A percentile compares a stretch with the other conserved stretches of the same genome.
Conservation (phyloP, 2,329 filamentous ascomycete genomes). For the Cladobotryum protrusum region DNA sequence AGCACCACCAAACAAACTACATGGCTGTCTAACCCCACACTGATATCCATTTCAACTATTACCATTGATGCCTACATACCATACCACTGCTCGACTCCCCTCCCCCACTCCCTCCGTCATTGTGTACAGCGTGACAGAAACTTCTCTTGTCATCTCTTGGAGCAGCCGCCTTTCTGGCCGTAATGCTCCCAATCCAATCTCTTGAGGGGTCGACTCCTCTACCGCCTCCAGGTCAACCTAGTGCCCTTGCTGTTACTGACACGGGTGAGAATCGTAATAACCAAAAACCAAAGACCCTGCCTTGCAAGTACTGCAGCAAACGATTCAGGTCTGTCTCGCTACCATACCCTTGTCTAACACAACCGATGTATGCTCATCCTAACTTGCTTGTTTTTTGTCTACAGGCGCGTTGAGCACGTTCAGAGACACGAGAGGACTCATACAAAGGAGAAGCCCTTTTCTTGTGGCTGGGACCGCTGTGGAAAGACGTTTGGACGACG, state of each 20-base stretch:
- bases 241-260: constrained; percentile 33
- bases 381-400: constrained; percentile 3
- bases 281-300: constrained; percentile 56
- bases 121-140: constrained; percentile 4
- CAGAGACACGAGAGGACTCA: constrained; percentile 59
- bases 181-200: constrained; percentile 49
- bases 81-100: neutral
- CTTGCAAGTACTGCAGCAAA: constrained; percentile 58
- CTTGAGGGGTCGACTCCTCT: constrained; percentile 40
- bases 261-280: constrained; percentile 47
- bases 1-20: neutral
- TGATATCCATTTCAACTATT: neutral
- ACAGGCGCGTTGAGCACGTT: constrained; percentile 57
- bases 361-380: constrained; percentile 16
- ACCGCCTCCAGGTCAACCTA: constrained; percentile 17
- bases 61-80: constrained; percentile 1
- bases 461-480: constrained; percentile 53
- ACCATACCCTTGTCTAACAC: constrained; percentile 2
- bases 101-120: constrained; percentile 2
- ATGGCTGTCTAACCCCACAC: neutral
- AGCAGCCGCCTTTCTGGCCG: constrained; percentile 19
- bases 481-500: constrained; percentile 57
- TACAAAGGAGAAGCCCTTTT: constrained; percentile 60
- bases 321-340: constrained; percentile 48
- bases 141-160: constrained; percentile 7